Conservation (phyloP, 208 protist species). For the Trypanosomatidae sp. region DNA sequence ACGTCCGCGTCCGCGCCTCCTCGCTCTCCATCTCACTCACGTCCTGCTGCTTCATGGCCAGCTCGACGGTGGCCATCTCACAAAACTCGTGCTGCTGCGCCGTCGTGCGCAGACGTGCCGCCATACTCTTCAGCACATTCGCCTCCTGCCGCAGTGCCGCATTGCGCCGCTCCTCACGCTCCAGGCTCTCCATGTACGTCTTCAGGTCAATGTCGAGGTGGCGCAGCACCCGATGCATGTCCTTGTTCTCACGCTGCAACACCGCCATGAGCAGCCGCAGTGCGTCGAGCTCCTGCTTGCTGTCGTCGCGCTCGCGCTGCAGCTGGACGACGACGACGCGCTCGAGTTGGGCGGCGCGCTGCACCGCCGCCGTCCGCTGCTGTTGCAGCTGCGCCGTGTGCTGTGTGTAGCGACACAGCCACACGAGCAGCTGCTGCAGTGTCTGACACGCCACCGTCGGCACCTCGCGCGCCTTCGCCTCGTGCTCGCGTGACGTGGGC, state of each 20-base stretch:
- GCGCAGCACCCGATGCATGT: conserved; percentile 15
- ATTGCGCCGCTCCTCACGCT: conserved; percentile 5
- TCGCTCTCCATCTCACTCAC: conserved; percentile 8
- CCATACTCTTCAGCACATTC: conserved; percentile 3
- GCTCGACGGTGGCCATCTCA: conserved; percentile 26
- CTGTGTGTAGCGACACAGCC: no score
- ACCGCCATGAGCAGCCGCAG: conserved; percentile 6
- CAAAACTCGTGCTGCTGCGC: conserved; percentile 33
- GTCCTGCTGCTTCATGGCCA: conserved; percentile 21
- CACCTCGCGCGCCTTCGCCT: no score
- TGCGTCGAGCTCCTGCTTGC: conserved; percentile 9
- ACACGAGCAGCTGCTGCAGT: no score
- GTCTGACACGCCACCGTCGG: no score
- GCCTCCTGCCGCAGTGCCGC: conserved; percentile 10
- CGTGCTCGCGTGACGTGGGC: no score
- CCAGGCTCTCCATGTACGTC: conserved; percentile 5
- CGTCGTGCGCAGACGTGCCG: no score
- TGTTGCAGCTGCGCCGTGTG: no score
- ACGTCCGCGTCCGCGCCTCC: conserved; percentile 5
- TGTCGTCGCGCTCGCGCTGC: conserved; percentile 10
- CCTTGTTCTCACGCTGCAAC: conserved; percentile 10
- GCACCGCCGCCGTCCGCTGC: no score
- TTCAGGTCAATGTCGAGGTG: conserved; percentile 23
- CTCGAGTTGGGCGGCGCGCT: no score
- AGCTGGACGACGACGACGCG: neutral